A percentile compares a stretch with the other conserved stretches of the same genome.
phyloP scores from a whole-genome alignment of 2,329 filamentous ascomycete genomes.

The Penicillium digitatum region DNA sequence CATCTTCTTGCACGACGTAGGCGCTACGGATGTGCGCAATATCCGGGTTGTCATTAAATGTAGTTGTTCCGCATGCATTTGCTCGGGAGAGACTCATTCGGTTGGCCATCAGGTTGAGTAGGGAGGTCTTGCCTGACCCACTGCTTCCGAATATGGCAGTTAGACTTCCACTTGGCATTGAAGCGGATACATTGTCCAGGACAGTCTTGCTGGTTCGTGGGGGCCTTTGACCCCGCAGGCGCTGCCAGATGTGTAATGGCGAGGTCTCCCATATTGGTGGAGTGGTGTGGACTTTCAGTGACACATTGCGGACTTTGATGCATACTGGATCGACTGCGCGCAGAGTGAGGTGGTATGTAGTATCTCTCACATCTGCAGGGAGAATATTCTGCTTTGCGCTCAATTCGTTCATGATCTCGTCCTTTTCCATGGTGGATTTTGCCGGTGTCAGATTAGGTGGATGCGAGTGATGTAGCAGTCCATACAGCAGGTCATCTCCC shows the following conservation, averaged over 20 bases:
- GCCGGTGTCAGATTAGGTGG: background rate
- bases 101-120: slow-evolving; percentile 68
- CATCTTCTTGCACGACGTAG: slow-evolving; percentile 69
- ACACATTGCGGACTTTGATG: slow-evolving; percentile 35
- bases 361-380: slow-evolving; percentile 11
- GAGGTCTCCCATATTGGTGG: slow-evolving; percentile 34
- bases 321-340: slow-evolving; percentile 41
- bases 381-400: slow-evolving; percentile 7
- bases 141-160: slow-evolving; percentile 73
- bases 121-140: slow-evolving; percentile 68
- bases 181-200: slow-evolving; percentile 60
- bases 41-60: slow-evolving; percentile 59
- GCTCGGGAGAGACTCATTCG: slow-evolving; percentile 58
- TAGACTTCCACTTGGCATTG: slow-evolving; percentile 61
- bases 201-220: slow-evolving; percentile 45
- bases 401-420: slow-evolving; percentile 15
- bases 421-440: slow-evolving; percentile 16
- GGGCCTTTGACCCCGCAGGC: slow-evolving; percentile 27
- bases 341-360: slow-evolving; percentile 35
- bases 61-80: slow-evolving; percentile 50
- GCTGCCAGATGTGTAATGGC: slow-evolving; percentile 31
- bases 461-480: background rate
- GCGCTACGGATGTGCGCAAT: slow-evolving; percentile 48
- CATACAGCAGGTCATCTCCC: background rate
- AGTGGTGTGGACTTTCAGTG: slow-evolving; percentile 33